Percentiles rank a stretch among this genome's conserved stretches.
Conservation (phyloP, 345 rosid species). For the Linum trigynum region DNA sequence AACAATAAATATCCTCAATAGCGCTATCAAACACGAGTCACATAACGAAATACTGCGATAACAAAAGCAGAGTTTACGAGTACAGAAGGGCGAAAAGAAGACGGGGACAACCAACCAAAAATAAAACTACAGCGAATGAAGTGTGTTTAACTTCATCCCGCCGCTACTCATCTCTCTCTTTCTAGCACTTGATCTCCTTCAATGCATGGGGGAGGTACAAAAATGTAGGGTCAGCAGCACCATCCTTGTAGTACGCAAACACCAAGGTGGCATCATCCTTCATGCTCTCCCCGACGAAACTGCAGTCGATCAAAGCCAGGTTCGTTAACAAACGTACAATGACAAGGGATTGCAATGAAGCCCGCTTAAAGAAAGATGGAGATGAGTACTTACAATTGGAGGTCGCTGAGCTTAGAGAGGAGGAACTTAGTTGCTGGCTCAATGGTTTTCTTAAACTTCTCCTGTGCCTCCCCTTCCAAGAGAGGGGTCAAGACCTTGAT, state of each 20-base stretch:
- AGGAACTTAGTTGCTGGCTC: conserved; percentile 90
- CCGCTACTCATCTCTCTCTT: not conserved
- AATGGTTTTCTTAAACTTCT: conserved; percentile 60
- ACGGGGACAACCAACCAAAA: not conserved
- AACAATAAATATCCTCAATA: not conserved
- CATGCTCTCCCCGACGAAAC: conserved; percentile 98
- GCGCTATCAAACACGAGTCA: not conserved
- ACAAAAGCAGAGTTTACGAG: not conserved
- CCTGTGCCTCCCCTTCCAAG: conserved; percentile 44
- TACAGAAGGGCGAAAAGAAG: too few relatives aligned
- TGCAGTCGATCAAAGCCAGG: conserved; percentile 16
- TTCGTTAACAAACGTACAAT: not conserved
- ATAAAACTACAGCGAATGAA: not conserved
- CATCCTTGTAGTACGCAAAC: conserved; percentile 94
- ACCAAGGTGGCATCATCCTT: conserved; percentile 59
- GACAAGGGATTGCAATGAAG: not conserved
- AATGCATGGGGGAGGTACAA: conserved; percentile 70
- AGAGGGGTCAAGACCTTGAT: conserved; percentile 64
- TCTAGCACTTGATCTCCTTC: conserved; percentile 92
- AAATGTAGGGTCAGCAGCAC: conserved; percentile 88
- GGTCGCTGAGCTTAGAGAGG: conserved; percentile 67
- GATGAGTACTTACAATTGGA: conserved; percentile 66
- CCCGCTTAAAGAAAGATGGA: too few relatives aligned
- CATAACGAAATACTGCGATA: not conserved
- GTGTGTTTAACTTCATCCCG: not conserved